Percentiles rank a stretch among this genome's conserved stretches.
Evolutionary conservation across 768 basidiomycete genomes (phyloP).

Genomic region (Melanogaster broomeanus): DNA sequence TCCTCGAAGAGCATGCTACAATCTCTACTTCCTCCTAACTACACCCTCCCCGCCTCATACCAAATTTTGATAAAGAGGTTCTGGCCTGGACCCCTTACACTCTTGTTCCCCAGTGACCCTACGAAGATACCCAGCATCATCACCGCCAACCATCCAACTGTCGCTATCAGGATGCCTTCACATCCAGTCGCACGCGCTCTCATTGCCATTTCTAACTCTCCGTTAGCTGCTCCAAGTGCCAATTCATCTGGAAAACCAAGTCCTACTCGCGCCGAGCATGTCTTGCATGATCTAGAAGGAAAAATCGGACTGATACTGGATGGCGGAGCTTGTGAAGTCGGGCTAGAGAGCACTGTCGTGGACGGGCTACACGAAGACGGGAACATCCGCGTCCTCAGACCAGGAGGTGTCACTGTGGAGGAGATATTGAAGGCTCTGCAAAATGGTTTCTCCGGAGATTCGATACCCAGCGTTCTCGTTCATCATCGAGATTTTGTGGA

Average conservation of each 20-base stretch:
- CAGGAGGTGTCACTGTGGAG: constrained; percentile 92
- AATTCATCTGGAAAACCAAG: constrained; percentile 94
- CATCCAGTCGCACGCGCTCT: constrained; percentile 92
- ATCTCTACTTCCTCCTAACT: constrained; percentile 67
- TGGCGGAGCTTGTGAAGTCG: constrained; percentile 88
- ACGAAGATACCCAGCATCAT: constrained; percentile 67
- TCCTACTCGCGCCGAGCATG: constrained; percentile 88
- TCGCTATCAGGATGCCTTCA: constrained; percentile 92
- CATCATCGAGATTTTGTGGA: constrained; percentile 79
- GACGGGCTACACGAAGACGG: constrained; percentile 82
- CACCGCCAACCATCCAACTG: constrained; percentile 76
- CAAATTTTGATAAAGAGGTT: constrained; percentile 74
- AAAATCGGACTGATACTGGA: constrained; percentile 82
- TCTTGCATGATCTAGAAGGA: constrained; percentile 72
- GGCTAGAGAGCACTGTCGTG: constrained; percentile 94
- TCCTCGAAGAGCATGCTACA: constrained; percentile 83
- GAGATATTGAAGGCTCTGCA: constrained; percentile 67
- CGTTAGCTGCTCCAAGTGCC: constrained; percentile 93
- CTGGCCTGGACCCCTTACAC: constrained; percentile 94
- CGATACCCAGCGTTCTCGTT: constrained; percentile 67
- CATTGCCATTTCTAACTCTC: constrained; percentile 70
- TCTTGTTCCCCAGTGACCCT: constrained; percentile 81
- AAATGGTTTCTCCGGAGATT: constrained; percentile 37
- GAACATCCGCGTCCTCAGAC: constrained; percentile 78
- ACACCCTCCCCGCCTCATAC: constrained; percentile 65